Evolutionary conservation across 257 asterid genomes (phyloP), one percentile per base, ranked within the genome.

Genomic region (Solanum paucissectum): DNA sequence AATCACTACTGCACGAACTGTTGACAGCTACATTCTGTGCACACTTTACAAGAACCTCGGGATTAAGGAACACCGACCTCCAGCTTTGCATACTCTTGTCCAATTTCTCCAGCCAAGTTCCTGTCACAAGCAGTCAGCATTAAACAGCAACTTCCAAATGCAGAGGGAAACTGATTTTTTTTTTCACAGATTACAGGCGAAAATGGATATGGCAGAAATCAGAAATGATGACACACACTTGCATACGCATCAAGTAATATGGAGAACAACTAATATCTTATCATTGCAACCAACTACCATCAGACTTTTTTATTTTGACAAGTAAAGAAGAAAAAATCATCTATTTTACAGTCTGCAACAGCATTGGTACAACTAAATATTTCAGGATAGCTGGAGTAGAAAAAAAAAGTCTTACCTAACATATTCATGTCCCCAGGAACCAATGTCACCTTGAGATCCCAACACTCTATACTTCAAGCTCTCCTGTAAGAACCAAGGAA

Each of bases 361-460:
- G 40, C 68, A 81, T 18, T 81, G 42, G 42, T 46, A 81, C 9
- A 46, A 81, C 20, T 8, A 81, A 29, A 79, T 79, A 44, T 79
- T 16, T 77, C n/a, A 42, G 85, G 20, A 46, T 46, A 81, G 40
- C 29, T 46, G 85, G 25, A 46, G 85, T 81, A 81, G 29, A 46
- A 81, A 49, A 46, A 49, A 33, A 16, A 9, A 14, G 38, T 72
- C 93, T 92, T 87, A 97, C 99, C 98, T 93, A 83, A 95, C 99
- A 93, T 97, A 97, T 89, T 96, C 99, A 88, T 96, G 98, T 84
- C 99, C 99, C 99, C 99, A 96, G 20, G 98, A 97, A 87, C 99
- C 98, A 90, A 97, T 94, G 86, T 95, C 99, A 87, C 96, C 98
- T 38, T 93, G 96, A 62, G 99, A 93, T 87, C 99, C 99, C 86